These are phyloP conservation scores for Phytopythium oedochilum DNA, from an alignment of 352 stramenopile species.

Conservation along the genomic window DNA sequence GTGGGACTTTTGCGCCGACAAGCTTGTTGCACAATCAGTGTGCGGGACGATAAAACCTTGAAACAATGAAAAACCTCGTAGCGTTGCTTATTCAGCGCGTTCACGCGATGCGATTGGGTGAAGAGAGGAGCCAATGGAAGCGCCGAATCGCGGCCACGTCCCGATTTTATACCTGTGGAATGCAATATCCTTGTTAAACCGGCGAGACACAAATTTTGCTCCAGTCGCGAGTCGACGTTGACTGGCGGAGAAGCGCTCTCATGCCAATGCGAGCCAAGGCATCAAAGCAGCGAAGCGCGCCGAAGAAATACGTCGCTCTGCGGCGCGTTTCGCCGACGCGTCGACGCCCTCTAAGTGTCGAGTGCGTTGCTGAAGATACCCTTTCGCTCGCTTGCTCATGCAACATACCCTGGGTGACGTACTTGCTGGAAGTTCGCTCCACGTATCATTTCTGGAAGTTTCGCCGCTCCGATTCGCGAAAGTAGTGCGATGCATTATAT, in stretches of 20 bases:
- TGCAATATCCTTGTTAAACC: not conserved
- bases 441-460: not conserved
- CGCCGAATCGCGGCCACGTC: slow-evolving; percentile 11
- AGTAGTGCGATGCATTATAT: too few relatives aligned
- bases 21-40: not conserved
- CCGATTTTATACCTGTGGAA: not conserved
- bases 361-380: not conserved
- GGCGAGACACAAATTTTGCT: too few relatives aligned
- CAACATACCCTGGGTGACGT: not conserved
- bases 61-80: not conserved
- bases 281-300: not conserved
- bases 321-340: not conserved
- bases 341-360: not conserved
- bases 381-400: not conserved
- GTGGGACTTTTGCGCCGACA: slow-evolving; percentile 1
- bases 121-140: slow-evolving; percentile 7
- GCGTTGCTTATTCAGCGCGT: slow-evolving; percentile 1
- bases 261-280: not conserved
- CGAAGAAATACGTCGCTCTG: not conserved
- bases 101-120: slow-evolving; percentile 11
- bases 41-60: slow-evolving; percentile 1
- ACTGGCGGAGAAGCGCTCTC: not conserved
- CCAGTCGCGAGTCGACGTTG: not conserved
- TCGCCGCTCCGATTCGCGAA: not conserved
- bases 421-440: not conserved